A percentile compares a stretch with the other conserved stretches of the same genome.
These are phyloP conservation scores for Prototheca wickerhamii DNA, from an alignment of 163 green algal genomes.

Conservation along the genomic window DNA sequence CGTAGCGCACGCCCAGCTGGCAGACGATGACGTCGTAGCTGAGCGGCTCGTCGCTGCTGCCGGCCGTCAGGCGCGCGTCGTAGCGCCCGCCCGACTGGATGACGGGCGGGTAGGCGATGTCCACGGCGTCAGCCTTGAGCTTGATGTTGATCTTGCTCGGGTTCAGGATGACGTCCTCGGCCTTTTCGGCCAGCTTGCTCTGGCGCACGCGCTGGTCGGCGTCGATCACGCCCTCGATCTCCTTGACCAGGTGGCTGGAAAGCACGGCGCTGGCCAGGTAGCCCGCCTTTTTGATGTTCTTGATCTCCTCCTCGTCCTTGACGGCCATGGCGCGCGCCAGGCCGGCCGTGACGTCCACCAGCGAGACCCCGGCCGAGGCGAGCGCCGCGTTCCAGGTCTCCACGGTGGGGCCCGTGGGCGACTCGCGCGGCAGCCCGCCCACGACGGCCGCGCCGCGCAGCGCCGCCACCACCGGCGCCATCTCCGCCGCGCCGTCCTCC, in stretches of 20 bases:
- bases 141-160: constrained; percentile 72
- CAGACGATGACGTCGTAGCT: constrained; percentile 76
- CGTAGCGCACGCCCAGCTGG: constrained; percentile 69
- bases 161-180: constrained; percentile 70
- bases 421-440: constrained; percentile 63
- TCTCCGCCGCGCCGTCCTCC: constrained; percentile 61
- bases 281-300: constrained; percentile 73
- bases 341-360: constrained; percentile 43
- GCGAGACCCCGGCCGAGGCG: constrained; percentile 26
- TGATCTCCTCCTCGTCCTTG: constrained; percentile 62
- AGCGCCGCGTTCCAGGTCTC: constrained; percentile 47
- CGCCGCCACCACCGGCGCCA: constrained; percentile 45
- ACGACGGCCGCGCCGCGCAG: constrained; percentile 30
- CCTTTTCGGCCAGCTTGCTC: constrained; percentile 44
- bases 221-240: constrained; percentile 63
- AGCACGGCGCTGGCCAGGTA: constrained; percentile 71
- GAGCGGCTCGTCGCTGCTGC: constrained; percentile 52
- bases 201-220: constrained; percentile 80
- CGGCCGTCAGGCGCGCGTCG: constrained; percentile 48
- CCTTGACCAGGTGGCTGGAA: constrained; percentile 36
- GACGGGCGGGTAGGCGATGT: constrained; percentile 91
- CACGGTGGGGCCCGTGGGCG: constrained; percentile 56
- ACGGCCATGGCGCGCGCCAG: constrained; percentile 57
- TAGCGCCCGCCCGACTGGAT: constrained; percentile 80
- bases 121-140: constrained; percentile 66